Evolutionary conservation across 306 rosid genomes (phyloP).

Genomic region (Ceratonia siliqua): DNA sequence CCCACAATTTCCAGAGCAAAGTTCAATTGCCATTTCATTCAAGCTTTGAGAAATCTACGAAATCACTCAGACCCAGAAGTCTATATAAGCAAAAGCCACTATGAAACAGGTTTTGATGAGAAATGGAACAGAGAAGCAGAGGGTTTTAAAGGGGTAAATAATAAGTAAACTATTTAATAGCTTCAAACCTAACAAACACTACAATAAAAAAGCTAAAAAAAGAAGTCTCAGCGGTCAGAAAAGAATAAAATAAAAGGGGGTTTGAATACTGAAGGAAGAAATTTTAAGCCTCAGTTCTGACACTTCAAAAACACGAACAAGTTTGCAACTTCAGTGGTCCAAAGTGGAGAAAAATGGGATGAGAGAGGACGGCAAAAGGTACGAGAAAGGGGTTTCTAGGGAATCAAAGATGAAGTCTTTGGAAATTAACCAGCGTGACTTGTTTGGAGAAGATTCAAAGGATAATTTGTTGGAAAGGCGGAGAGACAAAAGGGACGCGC

Average conservation of each 20-base stretch:
- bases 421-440: neutral
- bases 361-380: neutral
- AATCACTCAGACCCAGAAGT: neutral
- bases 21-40: constrained; percentile 59
- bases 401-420: constrained; percentile 12
- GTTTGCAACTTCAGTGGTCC: constrained; percentile 41
- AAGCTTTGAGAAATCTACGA: neutral
- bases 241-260: neutral
- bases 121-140: neutral
- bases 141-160: constrained; percentile 31
- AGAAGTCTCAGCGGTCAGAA: constrained; percentile 8
- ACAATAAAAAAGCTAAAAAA: constrained; percentile 33
- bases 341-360: constrained; percentile 29
- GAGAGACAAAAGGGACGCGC: constrained; percentile 14
- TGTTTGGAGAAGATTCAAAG: neutral
- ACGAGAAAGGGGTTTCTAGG: constrained; percentile 29
- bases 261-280: constrained; percentile 27
- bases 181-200: constrained; percentile 36
- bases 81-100: neutral
- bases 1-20: constrained; percentile 55
- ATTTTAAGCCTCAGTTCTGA: neutral
- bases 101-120: neutral
- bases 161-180: constrained; percentile 32
- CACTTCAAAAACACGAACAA: neutral
- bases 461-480: neutral